These are phyloP conservation scores for Stephanodiscus triporus DNA, from an alignment of 108 stramenopile species.

Conservation along the genomic window DNA sequence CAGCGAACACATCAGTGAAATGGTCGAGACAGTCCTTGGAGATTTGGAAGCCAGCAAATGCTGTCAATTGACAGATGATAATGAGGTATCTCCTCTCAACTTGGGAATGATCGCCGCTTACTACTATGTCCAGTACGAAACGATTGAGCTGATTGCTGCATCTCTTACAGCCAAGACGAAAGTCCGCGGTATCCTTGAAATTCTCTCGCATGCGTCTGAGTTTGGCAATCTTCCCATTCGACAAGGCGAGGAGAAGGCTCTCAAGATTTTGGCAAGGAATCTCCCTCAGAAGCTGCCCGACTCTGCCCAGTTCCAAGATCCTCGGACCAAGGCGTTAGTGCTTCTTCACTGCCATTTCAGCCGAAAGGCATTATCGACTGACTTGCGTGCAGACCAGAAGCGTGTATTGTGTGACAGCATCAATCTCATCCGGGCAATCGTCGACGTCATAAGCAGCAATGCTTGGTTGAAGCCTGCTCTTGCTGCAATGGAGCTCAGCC, in stretches of 20 bases:
- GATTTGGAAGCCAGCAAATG: constrained; percentile 96
- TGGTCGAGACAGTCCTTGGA: constrained; percentile 94
- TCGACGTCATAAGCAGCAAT: constrained; percentile 97
- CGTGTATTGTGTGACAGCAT: constrained; percentile 78
- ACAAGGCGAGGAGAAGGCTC: constrained; percentile 90
- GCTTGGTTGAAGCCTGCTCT: constrained; percentile 98
- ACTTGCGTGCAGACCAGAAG: constrained; percentile 86
- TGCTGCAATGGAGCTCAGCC: constrained; percentile 98
- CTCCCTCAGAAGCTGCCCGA: constrained; percentile 81
- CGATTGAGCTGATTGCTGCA: constrained; percentile 96
- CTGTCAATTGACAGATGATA: constrained; percentile 90
- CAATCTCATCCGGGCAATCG: constrained; percentile 91
- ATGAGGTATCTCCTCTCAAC: constrained; percentile 93
- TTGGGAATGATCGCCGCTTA: constrained; percentile 99
- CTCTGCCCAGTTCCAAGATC: constrained; percentile 70
- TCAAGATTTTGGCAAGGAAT: constrained; percentile 83
- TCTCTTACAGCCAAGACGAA: constrained; percentile 96
- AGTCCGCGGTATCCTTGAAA: constrained; percentile 92
- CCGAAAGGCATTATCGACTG: constrained; percentile 76
- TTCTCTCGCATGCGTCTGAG: constrained; percentile 94
- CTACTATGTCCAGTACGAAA: constrained; percentile 96
- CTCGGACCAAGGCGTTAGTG: constrained; percentile 91
- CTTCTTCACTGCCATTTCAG: constrained; percentile 93
- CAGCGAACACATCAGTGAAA: constrained; percentile 98
- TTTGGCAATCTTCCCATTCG: constrained; percentile 88